Evolutionary conservation across 768 basidiomycete species (phyloP).

Genomic region (Plicaturopsis crispa): DNA sequence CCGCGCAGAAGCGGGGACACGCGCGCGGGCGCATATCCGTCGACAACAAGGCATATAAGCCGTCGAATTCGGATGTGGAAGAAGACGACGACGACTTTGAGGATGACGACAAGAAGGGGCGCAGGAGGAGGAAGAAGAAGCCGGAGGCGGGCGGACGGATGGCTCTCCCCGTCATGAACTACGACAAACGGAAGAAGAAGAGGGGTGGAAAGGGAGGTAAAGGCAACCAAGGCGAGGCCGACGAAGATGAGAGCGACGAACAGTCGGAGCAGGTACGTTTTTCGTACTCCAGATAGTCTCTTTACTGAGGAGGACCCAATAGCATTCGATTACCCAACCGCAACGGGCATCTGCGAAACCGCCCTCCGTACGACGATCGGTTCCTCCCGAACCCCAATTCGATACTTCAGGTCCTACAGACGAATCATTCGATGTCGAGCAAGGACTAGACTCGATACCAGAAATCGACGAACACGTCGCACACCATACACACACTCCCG

Average conservation of each 20-base stretch:
- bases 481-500: conserved; percentile 23
- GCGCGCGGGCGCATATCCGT: conserved; percentile 58
- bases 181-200: conserved; percentile 58
- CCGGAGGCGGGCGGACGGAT: conserved; percentile 47
- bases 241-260: conserved; percentile 38
- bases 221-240: conserved; percentile 31
- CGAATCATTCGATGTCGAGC: conserved; percentile 32
- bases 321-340: too few relatives aligned
- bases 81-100: conserved; percentile 50
- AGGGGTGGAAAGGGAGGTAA: conserved; percentile 34
- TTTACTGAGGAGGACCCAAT: conserved; percentile 15
- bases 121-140: conserved; percentile 40
- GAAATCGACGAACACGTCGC: conserved; percentile 47
- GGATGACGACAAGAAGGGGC: conserved; percentile 45
- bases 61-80: conserved; percentile 57
- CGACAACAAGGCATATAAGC: conserved; percentile 81
- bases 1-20: conserved; percentile 23
- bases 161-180: conserved; percentile 57
- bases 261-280: conserved; percentile 26
- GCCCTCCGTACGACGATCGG: conserved; percentile 28
- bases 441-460: conserved; percentile 53
- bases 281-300: too few relatives aligned
- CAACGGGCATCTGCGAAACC: too few relatives aligned
- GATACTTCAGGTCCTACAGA: conserved; percentile 16
- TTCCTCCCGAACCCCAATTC: conserved; percentile 21